Evolutionary conservation across 257 asterid species (phyloP).

Genomic region (Craterostigma plantagineum): DNA sequence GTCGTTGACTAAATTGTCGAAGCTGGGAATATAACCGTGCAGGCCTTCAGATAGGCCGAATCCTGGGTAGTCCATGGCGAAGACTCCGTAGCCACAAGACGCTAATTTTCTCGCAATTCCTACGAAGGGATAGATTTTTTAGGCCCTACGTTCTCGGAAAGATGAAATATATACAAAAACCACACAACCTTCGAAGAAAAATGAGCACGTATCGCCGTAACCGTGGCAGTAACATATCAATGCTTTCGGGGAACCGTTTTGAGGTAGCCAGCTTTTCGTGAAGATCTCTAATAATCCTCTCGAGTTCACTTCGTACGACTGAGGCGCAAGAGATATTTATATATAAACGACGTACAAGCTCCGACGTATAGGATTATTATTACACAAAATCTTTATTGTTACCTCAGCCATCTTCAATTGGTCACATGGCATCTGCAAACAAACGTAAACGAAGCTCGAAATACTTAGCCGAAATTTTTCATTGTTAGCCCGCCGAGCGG

Average conservation of each 20-base stretch:
- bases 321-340: slow-evolving; percentile 13
- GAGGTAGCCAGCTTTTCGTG: slow-evolving; percentile 87
- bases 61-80: slow-evolving; percentile 94
- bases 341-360: background rate
- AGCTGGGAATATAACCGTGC: slow-evolving; percentile 54
- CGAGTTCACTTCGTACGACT: slow-evolving; percentile 72
- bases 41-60: slow-evolving; percentile 95
- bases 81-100: slow-evolving; percentile 70
- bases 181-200: slow-evolving; percentile 60
- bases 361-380: too few species aligned
- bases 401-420: slow-evolving; percentile 78
- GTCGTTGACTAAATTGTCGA: slow-evolving; percentile 50
- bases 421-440: slow-evolving; percentile 47
- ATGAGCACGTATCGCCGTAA: slow-evolving; percentile 92
- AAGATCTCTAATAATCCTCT: slow-evolving; percentile 75
- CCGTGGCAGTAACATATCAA: slow-evolving; percentile 81
- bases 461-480: too few species aligned
- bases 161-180: background rate
- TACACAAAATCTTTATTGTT: slow-evolving; percentile 3
- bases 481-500: too few species aligned
- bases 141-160: background rate
- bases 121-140: slow-evolving; percentile 10
- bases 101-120: slow-evolving; percentile 85
- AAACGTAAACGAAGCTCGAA: slow-evolving; percentile 7
- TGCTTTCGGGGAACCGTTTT: slow-evolving; percentile 58